Percentiles rank a stretch among this genome's conserved stretches.
Conservation (phyloP, 257 asterid species). For the Ocimum tenuiflorum region DNA sequence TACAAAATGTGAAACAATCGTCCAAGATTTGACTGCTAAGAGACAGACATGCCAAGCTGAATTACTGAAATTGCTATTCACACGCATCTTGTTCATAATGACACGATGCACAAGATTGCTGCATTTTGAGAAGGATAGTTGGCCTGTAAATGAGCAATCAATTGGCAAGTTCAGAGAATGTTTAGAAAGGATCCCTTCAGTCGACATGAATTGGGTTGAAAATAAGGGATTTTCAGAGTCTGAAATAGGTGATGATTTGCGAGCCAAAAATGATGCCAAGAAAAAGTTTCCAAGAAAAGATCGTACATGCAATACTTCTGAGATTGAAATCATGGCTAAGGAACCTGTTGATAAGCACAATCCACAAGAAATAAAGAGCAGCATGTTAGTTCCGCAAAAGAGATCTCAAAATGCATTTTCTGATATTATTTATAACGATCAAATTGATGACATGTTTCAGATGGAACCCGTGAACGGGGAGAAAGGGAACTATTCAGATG, state of each 20-base stretch:
- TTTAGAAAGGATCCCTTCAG: slow-evolving; percentile 72
- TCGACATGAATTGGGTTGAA: slow-evolving; percentile 73
- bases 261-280: slow-evolving; percentile 28
- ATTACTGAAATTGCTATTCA: slow-evolving; percentile 58
- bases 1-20: slow-evolving; percentile 74
- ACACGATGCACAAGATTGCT: slow-evolving; percentile 90
- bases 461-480: slow-evolving; percentile 38
- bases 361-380: slow-evolving; percentile 24
- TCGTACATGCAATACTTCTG: slow-evolving; percentile 24
- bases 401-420: slow-evolving; percentile 23
- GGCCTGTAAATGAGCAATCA: slow-evolving; percentile 67
- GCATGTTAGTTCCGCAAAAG: slow-evolving; percentile 26
- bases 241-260: slow-evolving; percentile 28
- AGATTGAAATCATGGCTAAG: slow-evolving; percentile 30
- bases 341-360: slow-evolving; percentile 30
- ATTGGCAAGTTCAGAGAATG: slow-evolving; percentile 74
- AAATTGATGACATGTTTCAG: slow-evolving; percentile 29
- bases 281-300: slow-evolving; percentile 33
- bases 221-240: slow-evolving; percentile 47
- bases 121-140: slow-evolving; percentile 78
- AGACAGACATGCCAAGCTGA: slow-evolving; percentile 71
- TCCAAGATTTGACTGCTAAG: slow-evolving; percentile 68
- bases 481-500: slow-evolving; percentile 45
- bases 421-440: slow-evolving; percentile 27
- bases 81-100: slow-evolving; percentile 89